Evolutionary conservation across 805 yeast species (phyloP).

Genomic region (Candida odintsovae): DNA sequence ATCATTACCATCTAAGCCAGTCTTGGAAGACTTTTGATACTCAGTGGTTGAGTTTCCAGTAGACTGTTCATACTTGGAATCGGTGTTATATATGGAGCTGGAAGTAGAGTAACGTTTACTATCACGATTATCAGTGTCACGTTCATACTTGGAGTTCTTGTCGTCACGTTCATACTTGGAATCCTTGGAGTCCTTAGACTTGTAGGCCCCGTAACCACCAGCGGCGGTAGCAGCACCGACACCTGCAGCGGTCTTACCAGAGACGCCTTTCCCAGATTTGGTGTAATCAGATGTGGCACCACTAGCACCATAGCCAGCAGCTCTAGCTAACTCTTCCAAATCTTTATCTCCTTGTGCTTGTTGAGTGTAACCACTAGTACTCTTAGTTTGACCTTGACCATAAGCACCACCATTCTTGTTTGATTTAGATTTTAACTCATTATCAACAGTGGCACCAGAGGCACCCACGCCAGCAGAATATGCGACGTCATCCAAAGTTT

Average conservation of each 20-base stretch:
- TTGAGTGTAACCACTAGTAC: background rate
- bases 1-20: background rate
- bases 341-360: background rate
- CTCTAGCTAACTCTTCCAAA: conserved; percentile 6
- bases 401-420: background rate
- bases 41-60: background rate
- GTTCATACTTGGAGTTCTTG: no score
- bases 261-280: background rate
- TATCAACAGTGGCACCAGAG: conserved; percentile 10
- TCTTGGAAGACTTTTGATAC: background rate
- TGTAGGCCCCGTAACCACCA: background rate
- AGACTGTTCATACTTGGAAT: background rate
- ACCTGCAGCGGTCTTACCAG: background rate
- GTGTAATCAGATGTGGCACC: conserved; percentile 5
- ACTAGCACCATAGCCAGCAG: conserved; percentile 1
- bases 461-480: conserved; percentile 12
- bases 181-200: background rate
- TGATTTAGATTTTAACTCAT: background rate
- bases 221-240: background rate
- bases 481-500: conserved; percentile 6
- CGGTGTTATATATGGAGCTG: background rate
- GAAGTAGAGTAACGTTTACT: background rate
- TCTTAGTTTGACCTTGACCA: background rate
- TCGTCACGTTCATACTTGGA: background rate
- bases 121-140: no score